Percentiles rank a stretch among this genome's conserved stretches.
Evolutionary conservation across 345 rosid species (phyloP).

Genomic region (Populus alba): DNA sequence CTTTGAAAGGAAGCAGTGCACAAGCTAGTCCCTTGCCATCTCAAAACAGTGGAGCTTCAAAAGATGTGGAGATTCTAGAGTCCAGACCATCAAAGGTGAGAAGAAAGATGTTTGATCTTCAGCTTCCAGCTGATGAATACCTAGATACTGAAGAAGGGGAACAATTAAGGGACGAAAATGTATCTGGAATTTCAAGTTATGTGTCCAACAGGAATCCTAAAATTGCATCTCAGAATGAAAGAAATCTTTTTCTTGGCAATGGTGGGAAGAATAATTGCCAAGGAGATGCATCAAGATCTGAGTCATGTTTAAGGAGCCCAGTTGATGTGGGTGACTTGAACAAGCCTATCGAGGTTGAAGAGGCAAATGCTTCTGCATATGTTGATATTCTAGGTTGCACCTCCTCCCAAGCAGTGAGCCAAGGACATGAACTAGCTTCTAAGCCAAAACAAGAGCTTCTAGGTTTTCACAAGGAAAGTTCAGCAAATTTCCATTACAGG

Average conservation of each 20-base stretch:
- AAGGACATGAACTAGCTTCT: constrained; percentile 33
- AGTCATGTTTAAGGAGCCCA: constrained; percentile 36
- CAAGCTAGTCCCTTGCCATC: constrained; percentile 53
- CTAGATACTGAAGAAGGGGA: constrained; percentile 55
- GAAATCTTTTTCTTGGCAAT: constrained; percentile 27
- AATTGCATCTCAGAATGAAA: constrained; percentile 34
- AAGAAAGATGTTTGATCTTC: constrained; percentile 81
- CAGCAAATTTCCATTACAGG: constrained; percentile 28
- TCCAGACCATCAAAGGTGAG: constrained; percentile 71
- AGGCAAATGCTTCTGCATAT: constrained; percentile 37
- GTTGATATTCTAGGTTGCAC: constrained; percentile 25
- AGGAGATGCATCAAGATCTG: constrained; percentile 37
- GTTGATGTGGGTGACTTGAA: constrained; percentile 69
- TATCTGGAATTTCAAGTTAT: constrained; percentile 40
- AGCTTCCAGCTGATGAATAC: constrained; percentile 74
- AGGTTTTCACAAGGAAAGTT: constrained; percentile 42
- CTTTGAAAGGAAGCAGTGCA: constrained; percentile 44
- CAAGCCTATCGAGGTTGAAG: constrained; percentile 64
- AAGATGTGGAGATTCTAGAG: constrained; percentile 53
- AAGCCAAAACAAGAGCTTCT: constrained; percentile 32
- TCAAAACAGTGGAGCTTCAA: constrained; percentile 51
- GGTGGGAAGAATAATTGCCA: constrained; percentile 37
- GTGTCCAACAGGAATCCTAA: constrained; percentile 46
- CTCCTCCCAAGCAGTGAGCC: constrained; percentile 34
- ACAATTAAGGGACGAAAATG: constrained; percentile 31